These are phyloP conservation scores for Trametes hirsuta DNA, from an alignment of 1,284 basidiomycete species.

Conservation along the genomic window DNA sequence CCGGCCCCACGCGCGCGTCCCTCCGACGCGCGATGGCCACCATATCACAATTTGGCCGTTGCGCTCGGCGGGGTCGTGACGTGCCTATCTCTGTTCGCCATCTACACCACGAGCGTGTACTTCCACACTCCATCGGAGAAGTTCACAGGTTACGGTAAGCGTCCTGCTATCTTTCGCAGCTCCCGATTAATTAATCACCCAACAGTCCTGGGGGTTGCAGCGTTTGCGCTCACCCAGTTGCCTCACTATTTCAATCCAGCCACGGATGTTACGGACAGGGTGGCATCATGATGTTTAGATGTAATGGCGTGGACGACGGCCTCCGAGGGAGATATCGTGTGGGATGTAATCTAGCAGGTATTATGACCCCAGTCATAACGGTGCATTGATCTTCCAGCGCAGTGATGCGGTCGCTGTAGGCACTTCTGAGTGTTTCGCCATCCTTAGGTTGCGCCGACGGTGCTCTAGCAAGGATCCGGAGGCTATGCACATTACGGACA, in stretches of 20 bases:
- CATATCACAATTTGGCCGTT: conserved; percentile 50
- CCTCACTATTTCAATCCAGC: conserved; percentile 2
- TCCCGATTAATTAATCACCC: background rate
- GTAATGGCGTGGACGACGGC: background rate
- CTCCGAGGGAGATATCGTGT: background rate
- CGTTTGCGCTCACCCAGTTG: conserved; percentile 14
- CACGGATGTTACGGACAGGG: too few species aligned
- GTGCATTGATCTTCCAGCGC: too few species aligned
- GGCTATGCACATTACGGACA: too few species aligned
- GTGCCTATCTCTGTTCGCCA: conserved; percentile 74
- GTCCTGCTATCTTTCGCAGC: background rate
- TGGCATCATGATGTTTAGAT: too few species aligned
- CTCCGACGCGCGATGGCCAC: conserved; percentile 37
- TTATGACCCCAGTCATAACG: too few species aligned
- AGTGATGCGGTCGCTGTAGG: too few species aligned
- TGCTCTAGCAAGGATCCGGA: too few species aligned
- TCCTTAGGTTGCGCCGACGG: too few species aligned
- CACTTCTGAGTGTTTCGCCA: too few species aligned
- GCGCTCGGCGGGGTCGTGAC: conserved; percentile 54
- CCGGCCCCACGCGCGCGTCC: conserved; percentile 10
- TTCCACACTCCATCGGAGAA: conserved; percentile 93
- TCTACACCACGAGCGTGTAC: conserved; percentile 83
- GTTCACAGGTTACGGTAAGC: conserved; percentile 79
- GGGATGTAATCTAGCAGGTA: too few species aligned
- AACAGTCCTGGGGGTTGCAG: conserved; percentile 15